Conservation (phyloP, 2,329 filamentous ascomycete genomes). For the Hypocreales sp. region DNA sequence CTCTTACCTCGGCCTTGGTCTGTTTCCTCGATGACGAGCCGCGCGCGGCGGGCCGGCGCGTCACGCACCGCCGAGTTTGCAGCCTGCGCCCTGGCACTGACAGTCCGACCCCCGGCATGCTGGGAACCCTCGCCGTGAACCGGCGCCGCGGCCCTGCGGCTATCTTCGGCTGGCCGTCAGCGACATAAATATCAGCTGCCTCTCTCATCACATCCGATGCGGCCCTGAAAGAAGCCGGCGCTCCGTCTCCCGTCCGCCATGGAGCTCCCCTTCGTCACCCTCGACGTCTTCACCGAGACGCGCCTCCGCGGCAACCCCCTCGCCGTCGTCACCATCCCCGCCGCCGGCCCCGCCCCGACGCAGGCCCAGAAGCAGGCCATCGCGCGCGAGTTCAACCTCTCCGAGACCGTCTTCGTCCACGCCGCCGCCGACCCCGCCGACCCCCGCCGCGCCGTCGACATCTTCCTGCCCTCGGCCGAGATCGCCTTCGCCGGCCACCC, state of each 20-base stretch:
- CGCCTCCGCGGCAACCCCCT: constrained; percentile 43
- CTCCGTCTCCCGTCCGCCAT: constrained; percentile 10
- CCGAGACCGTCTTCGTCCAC: constrained; percentile 48
- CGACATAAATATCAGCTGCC: no score
- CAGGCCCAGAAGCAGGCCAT: constrained; percentile 40
- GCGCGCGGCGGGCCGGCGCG: no score
- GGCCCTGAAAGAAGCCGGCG: no score
- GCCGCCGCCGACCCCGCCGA: constrained; percentile 18
- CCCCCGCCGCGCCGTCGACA: constrained; percentile 31
- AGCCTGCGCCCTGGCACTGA: no score
- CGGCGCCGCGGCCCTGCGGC: no score
- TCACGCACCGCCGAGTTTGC: no score
- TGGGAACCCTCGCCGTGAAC: no score
- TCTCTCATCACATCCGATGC: neutral
- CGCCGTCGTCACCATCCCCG: constrained; percentile 39
- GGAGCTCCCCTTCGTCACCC: constrained; percentile 32
- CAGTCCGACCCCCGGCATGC: no score
- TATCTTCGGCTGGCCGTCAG: no score
- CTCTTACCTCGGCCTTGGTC: no score
- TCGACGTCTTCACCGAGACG: constrained; percentile 41
- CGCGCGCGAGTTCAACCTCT: constrained; percentile 48
- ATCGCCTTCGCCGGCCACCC: constrained; percentile 49
- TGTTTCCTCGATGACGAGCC: no score
- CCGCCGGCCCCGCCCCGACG: constrained; percentile 21
- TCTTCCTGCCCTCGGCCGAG: constrained; percentile 39